A percentile compares a stretch with the other conserved stretches of the same genome.
phyloP scores from a whole-genome alignment of 208 protist genomes.

The Leishmania guyanensis region DNA sequence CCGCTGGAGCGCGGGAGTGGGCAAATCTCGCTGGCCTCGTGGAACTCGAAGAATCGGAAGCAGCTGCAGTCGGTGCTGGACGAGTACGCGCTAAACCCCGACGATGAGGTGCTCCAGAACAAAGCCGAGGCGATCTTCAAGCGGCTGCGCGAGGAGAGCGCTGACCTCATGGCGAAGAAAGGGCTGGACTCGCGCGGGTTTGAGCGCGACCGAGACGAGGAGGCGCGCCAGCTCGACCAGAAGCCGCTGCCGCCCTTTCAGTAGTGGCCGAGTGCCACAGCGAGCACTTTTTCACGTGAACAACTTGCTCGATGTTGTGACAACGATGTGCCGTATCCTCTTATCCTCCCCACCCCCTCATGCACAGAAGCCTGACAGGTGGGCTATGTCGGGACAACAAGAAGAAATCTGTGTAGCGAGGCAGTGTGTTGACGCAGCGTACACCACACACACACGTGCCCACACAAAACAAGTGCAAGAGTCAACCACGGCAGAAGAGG shows the following conservation, averaged over 20 bases:
- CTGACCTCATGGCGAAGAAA: constrained; percentile 59
- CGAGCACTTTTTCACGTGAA: neutral
- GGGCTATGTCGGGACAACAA: neutral
- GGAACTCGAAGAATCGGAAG: constrained; percentile 74
- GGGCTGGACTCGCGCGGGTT: constrained; percentile 60
- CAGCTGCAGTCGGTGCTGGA: constrained; percentile 77
- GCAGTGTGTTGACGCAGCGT: neutral
- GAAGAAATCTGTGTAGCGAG: neutral
- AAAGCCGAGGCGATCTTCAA: constrained; percentile 80
- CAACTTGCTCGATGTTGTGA: neutral
- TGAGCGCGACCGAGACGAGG: constrained; percentile 62
- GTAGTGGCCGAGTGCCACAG: neutral
- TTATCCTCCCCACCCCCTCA: neutral
- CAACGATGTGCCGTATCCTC: neutral
- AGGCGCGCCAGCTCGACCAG: constrained; percentile 44
- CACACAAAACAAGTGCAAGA: neutral
- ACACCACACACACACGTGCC: neutral
- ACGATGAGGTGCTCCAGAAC: constrained; percentile 60
- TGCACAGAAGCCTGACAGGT: neutral
- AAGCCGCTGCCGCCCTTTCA: constrained; percentile 84
- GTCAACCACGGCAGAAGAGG: neutral
- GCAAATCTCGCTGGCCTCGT: constrained; percentile 68
- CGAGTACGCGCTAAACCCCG: constrained; percentile 83
- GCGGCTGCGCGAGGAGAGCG: constrained; percentile 73
- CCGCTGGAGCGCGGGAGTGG: constrained; percentile 82